Conservation (phyloP, 106 monocot genomes). For the Gastrodia elata region DNA sequence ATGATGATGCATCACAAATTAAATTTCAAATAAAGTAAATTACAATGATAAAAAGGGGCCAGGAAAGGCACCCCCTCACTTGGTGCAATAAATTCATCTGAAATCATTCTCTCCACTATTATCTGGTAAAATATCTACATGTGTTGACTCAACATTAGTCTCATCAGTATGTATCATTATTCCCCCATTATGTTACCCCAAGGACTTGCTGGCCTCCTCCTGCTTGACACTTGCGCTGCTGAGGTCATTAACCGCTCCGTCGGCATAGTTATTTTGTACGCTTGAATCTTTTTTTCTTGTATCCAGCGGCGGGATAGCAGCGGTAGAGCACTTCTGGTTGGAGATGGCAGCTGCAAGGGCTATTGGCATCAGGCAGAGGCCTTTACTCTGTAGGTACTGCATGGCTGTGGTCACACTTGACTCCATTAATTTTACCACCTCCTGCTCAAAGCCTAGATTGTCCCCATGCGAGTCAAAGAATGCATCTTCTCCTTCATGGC, state of each 20-base stretch:
- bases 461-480: constrained; percentile 35
- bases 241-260: background rate
- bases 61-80: too few relatives aligned
- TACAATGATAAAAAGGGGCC: too few relatives aligned
- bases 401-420: constrained; percentile 59
- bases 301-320: constrained; percentile 22
- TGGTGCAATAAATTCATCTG: too few relatives aligned
- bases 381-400: constrained; percentile 80
- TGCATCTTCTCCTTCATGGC: constrained; percentile 16
- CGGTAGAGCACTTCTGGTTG: constrained; percentile 36
- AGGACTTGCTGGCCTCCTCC: background rate
- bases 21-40: too few relatives aligned
- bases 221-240: background rate
- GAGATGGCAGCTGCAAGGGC: constrained; percentile 82
- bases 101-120: too few relatives aligned
- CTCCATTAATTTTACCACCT: constrained; percentile 77
- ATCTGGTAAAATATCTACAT: too few relatives aligned
- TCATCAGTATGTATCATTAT: too few relatives aligned
- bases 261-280: background rate
- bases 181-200: background rate
- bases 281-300: constrained; percentile 14
- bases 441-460: constrained; percentile 47
- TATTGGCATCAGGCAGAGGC: constrained; percentile 86
- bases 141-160: too few relatives aligned
- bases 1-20: too few relatives aligned